Evolutionary conservation across 257 asterid genomes (phyloP).

Genomic region (Coffea canephora): DNA sequence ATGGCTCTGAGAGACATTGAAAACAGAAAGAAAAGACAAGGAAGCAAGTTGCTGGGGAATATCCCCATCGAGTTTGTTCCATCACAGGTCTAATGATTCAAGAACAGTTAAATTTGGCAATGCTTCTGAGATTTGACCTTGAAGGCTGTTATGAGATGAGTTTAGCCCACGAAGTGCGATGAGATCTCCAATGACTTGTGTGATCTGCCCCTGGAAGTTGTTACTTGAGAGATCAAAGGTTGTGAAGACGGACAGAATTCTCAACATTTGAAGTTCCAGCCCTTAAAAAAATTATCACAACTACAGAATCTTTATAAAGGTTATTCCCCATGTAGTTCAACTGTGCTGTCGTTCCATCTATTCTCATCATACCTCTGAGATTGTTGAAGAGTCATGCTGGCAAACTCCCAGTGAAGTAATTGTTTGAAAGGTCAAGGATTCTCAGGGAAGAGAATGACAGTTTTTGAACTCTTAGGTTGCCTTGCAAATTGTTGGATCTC

Average conservation of each 20-base stretch:
- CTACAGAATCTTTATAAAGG: constrained; percentile 22
- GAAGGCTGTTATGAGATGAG: constrained; percentile 22
- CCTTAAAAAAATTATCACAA: constrained; percentile 19
- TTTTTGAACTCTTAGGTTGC: constrained; percentile 1
- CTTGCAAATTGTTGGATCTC: constrained; percentile 29
- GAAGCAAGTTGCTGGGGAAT: not conserved
- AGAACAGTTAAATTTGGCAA: constrained; percentile 11
- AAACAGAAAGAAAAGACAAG: not conserved
- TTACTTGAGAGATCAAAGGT: constrained; percentile 26
- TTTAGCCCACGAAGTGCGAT: constrained; percentile 19
- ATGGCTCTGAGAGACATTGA: constrained; percentile 13
- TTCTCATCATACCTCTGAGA: constrained; percentile 22
- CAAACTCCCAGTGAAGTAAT: constrained; percentile 26
- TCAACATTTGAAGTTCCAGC: constrained; percentile 2
- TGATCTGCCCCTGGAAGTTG: constrained; percentile 17
- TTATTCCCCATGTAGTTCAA: constrained; percentile 13
- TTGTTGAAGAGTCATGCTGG: constrained; percentile 10
- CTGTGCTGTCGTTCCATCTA: not conserved
- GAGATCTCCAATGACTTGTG: constrained; percentile 17
- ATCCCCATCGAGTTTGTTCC: constrained; percentile 21
- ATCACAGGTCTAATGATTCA: constrained; percentile 24
- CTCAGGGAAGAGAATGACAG: constrained; percentile 12
- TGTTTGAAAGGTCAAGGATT: constrained; percentile 30
- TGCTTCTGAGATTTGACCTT: constrained; percentile 18
- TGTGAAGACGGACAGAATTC: constrained; percentile 26